Conservation (phyloP, 1,284 basidiomycete genomes). For the Cutaneotrichosporon daszewskae region DNA sequence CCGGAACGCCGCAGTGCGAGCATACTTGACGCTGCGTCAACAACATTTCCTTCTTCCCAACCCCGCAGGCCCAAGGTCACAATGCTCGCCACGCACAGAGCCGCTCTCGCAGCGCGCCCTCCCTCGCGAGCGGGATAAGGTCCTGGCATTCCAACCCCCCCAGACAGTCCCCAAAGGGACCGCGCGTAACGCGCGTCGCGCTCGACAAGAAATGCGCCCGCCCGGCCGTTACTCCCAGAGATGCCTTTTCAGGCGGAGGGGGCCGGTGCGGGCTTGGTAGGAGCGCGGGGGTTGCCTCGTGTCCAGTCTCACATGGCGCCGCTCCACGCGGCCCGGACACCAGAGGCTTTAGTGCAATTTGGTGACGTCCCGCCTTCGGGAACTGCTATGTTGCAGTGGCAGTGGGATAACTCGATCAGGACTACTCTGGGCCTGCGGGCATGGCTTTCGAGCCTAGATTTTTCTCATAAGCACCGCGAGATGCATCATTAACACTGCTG, state of each 20-base stretch:
- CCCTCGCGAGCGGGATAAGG: conserved; percentile 49
- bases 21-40: no score
- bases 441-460: conserved; percentile 47
- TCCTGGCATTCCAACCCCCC: conserved; percentile 49
- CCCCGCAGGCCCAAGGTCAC: conserved; percentile 46
- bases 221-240: conserved; percentile 24
- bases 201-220: conserved; percentile 48
- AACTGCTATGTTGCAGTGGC: not conserved
- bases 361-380: conserved; percentile 39
- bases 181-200: conserved; percentile 36
- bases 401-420: conserved; percentile 49
- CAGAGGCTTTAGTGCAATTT: conserved; percentile 51
- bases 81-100: conserved; percentile 44
- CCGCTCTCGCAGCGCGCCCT: conserved; percentile 16
- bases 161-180: conserved; percentile 42
- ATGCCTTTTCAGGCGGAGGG: conserved; percentile 14
- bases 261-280: conserved; percentile 32
- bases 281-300: conserved; percentile 35
- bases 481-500: not conserved
- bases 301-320: conserved; percentile 2
- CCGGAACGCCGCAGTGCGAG: no score
- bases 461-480: conserved; percentile 13
- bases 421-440: conserved; percentile 49
- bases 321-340: conserved; percentile 8
- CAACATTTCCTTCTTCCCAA: not conserved